Base-by-base conservation (phyloP, 2,329 filamentous ascomycete genomes). In the Penicillium sp. region DNA sequence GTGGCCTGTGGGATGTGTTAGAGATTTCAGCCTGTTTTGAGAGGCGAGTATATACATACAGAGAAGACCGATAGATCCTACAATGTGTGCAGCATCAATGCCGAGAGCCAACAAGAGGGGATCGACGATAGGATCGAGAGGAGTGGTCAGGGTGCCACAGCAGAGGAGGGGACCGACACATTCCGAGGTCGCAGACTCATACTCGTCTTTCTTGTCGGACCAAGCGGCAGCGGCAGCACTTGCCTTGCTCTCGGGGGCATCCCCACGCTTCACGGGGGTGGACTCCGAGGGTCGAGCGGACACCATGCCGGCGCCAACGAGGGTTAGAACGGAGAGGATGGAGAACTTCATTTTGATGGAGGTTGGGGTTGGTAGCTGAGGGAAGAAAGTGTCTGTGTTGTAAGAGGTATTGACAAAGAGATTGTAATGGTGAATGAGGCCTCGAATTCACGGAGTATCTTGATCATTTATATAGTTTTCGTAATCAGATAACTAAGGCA, bases 91-190 rank as follows among this genome's bases (percentile, higher is more conserved):
- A 14, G 56, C 57, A 36, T 67, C 43, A 42, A 70, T 55, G 27
- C 60, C 66, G 7, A 68, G 54, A 7, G 39, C 44, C 43, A 46
- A 3, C 23, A 70, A 57, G 38, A 70, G 58, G 27, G 65, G 63
- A 36, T 68, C 67, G 16, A 69, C 51, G 14, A 56, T 44, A 45
- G 57, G 53, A 44, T 70, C 67, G 19, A 68, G 55, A 40, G 67
- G 65, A 38, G 68, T 70, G 35, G 61, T 63, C 8, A 70, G 57
- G 18, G 53, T 53, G 14, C 64, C 60, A 40, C 67, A 70, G 66
- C 68, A 70, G 26, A 69, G 61, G 8, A 62, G 46, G 2, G 64
- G 40, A 14, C 29, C 51, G 52, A 68, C 40, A 42, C 67, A 69
- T 0, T 62, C 39, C 8, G 57, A 54, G 10, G 47, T 46, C 19